Evolutionary conservation across 2,329 filamentous ascomycete species (phyloP), one percentile per base, ranked within the genome.

Genomic region (Calonectria multiphialidica): DNA sequence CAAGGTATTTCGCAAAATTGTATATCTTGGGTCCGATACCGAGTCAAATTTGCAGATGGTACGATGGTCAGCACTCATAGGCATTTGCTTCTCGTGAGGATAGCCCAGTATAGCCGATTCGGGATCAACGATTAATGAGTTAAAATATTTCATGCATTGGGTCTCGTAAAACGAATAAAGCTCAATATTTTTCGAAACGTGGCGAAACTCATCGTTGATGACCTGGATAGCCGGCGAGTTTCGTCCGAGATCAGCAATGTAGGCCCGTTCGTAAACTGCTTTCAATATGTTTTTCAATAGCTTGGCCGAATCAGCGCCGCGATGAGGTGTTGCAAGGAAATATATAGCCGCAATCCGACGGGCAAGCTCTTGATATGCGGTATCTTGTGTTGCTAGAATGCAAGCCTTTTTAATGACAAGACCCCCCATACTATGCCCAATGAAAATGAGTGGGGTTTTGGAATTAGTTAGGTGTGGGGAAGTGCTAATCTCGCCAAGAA

Each of bases 101-200:
- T 86, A 87, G 0, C 85, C 86, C 2, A 88, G 80, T 0, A 84
- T 78, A 0, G 86, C 81, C 0, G 86, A 87, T 7, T 87, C 83
- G 18, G 82, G 83, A 13, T 84, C 79, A 2, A 87, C 80, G 6
- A 86, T 81, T 33, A 30, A 76, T 13, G 69, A 68, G 37, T 42
- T 67, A 28, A 72, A 71, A 9, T 30, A n/a, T 16, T 65, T 74
- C 70, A 74, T 72, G 35, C 69, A 55, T n/a, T 82, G 71, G 0
- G 84, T 87, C 72, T 88, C 87, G 72, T 87, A 88, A 74, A 88
- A 88, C 0, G 86, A 88, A 74, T 82, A 81, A 9, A 88, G 77
- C 1, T 80, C 74, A 0, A 88, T 72, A 21, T 79, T 77, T 5
- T 77, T 73, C 0, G 82, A 81, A 71, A 83, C 74, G 57, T 86